Evolutionary conservation across 495 filamentous ascomycete species (phyloP).

Genomic region (Hypoxylon lenormandii): DNA sequence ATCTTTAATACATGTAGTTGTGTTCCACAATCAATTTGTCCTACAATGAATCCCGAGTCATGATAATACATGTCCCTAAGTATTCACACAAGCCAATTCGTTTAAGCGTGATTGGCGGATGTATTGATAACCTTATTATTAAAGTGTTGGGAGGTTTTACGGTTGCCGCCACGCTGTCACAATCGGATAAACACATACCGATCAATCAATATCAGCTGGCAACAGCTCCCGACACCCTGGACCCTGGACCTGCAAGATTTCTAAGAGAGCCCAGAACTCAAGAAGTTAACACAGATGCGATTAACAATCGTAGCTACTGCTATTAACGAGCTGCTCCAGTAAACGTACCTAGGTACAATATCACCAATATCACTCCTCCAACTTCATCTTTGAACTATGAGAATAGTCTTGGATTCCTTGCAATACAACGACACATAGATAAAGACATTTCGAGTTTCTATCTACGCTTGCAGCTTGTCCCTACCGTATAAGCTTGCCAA

Average conservation of each 20-base stretch:
- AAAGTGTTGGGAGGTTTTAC: neutral
- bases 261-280: constrained; percentile 2
- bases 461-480: neutral
- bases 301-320: constrained; percentile 6
- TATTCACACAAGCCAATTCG: neutral
- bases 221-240: constrained; percentile 34
- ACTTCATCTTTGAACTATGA: constrained; percentile 21
- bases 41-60: too few relatives aligned
- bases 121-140: too few relatives aligned
- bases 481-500: neutral
- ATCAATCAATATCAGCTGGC: constrained; percentile 34
- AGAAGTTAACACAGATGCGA: constrained; percentile 4
- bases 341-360: too few relatives aligned
- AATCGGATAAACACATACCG: constrained; percentile 40
- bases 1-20: too few relatives aligned
- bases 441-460: constrained; percentile 9
- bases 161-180: constrained; percentile 47
- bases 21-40: too few relatives aligned
- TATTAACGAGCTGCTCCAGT: neutral
- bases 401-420: constrained; percentile 16
- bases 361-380: neutral
- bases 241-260: constrained; percentile 27
- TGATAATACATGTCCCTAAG: too few relatives aligned
- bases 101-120: constrained; percentile 1
- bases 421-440: constrained; percentile 16